Base-by-base conservation (phyloP, 345 rosid genomes). In the Laguncularia racemosa region DNA sequence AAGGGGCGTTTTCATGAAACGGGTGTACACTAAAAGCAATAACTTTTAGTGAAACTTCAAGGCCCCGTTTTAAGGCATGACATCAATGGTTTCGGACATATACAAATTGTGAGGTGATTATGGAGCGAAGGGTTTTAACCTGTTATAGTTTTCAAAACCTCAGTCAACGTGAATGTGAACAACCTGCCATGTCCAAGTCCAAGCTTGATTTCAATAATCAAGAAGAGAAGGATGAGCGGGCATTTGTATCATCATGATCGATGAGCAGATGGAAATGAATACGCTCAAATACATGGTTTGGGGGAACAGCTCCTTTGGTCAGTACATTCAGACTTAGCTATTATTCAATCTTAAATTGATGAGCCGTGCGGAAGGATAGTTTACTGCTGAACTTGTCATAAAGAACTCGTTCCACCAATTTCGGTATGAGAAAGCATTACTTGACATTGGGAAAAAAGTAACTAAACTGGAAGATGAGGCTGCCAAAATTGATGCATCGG, bases 351-450 rank as follows among this genome's bases (percentile, higher is more conserved):
- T 81, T 93, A 77, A 93, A 93, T 67, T 93, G 67, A 71, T 89
- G 91, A 93, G 97, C 77, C 99, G 97, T 56, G 97, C 97, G 6
- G 97, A 93, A 83, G 99, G 97, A 51, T 96, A 89, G 76, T 87
- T 93, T 66, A 85, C 96, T 57, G 97, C 99, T 58, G 99, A 93
- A 74, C 91, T 85, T 74, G 96, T 89, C 52, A 89, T 93, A 72
- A 82, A 61, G 73, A 89, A 93, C 68, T 93, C 99, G 33, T 93
- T 89, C 75, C 99, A 93, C 66, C 99, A 93, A 63, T 93, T 89
- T 68, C 99, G 89, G 70, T 72, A 93, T 63, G 97, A 93, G 66
- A 93, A 93, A 97, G 76, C 96, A 52, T 78, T 93, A 61, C 99
- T 97, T 52, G 89, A 82, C 65, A 82, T 89, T n/a, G 95, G 88